phyloP scores from a whole-genome alignment of 2,329 filamentous ascomycete species.

The Endothia cerciana region DNA sequence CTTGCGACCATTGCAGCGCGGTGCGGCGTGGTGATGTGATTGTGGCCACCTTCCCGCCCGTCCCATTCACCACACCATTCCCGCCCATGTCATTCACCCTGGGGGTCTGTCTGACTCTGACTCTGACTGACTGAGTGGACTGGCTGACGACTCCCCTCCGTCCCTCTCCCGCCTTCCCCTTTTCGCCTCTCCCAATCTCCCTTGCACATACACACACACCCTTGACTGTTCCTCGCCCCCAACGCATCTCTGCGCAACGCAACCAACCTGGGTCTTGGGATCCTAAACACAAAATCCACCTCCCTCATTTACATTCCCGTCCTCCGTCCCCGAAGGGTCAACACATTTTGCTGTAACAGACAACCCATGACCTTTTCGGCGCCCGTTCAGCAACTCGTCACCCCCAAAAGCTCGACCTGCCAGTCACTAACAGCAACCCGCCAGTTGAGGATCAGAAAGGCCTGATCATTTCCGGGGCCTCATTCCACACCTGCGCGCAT shows the following conservation, averaged over 20 bases:
- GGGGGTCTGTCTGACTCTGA: not conserved
- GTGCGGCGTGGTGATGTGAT: conserved; percentile 4
- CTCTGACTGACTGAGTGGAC: not conserved
- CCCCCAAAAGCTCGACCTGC: not conserved
- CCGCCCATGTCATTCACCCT: conserved; percentile 8
- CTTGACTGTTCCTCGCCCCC: conserved; percentile 31
- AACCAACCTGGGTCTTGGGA: not conserved
- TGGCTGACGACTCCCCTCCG: not conserved
- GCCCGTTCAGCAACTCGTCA: not conserved
- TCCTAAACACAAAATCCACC: conserved; percentile 29
- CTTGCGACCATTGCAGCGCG: not conserved
- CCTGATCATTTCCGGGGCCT: conserved; percentile 30
- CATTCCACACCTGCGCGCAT: conserved; percentile 37
- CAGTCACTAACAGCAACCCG: conserved; percentile 23
- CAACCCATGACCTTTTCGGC: not conserved
- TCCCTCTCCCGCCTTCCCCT: conserved; percentile 21
- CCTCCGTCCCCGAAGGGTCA: conserved; percentile 19
- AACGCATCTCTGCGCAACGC: conserved; percentile 27
- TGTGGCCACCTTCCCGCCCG: conserved; percentile 10
- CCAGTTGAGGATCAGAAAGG: conserved; percentile 16
- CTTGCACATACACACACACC: no score
- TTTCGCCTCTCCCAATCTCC: conserved; percentile 33
- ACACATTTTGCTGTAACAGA: conserved; percentile 26
- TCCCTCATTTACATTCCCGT: conserved; percentile 28
- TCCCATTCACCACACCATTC: conserved; percentile 18